Evolutionary conservation across 257 asterid genomes (phyloP).

Genomic region (Scutellaria barbata): DNA sequence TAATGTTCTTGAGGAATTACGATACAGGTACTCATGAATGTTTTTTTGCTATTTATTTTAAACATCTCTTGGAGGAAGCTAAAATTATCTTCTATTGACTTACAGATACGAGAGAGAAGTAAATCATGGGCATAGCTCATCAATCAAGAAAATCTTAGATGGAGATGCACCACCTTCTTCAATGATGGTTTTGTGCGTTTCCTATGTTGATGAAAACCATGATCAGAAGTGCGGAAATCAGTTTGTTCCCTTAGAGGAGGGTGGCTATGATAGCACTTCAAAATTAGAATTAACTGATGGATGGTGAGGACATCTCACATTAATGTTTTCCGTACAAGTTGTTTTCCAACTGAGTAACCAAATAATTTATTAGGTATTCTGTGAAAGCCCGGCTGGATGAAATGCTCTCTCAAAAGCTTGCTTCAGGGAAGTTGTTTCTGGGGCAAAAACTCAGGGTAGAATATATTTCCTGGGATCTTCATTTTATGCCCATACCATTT

Average conservation of each 20-base stretch:
- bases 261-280: slow-evolving; percentile 44
- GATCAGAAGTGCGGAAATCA: slow-evolving; percentile 48
- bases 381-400: slow-evolving; percentile 79
- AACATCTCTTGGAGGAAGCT: slow-evolving; percentile 28
- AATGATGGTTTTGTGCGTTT: slow-evolving; percentile 85
- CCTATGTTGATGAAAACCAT: slow-evolving; percentile 56
- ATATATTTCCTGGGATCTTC: slow-evolving; percentile 34
- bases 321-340: slow-evolving; percentile 24
- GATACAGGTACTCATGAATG: slow-evolving; percentile 64
- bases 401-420: slow-evolving; percentile 68
- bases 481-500: slow-evolving; percentile 31
- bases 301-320: slow-evolving; percentile 66
- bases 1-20: slow-evolving; percentile 88
- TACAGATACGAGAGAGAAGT: slow-evolving; percentile 92
- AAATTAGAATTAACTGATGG: slow-evolving; percentile 91
- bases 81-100: slow-evolving; percentile 29
- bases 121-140: slow-evolving; percentile 90
- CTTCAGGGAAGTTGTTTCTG: slow-evolving; percentile 77
- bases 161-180: slow-evolving; percentile 89
- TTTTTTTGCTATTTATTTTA: slow-evolving; percentile 24
- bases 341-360: slow-evolving; percentile 36
- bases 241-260: slow-evolving; percentile 41
- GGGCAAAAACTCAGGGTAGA: slow-evolving; percentile 95
- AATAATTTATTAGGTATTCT: slow-evolving; percentile 65
- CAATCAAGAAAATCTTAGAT: slow-evolving; percentile 79